phyloP scores from a whole-genome alignment of 2,329 filamentous ascomycete species.

The Ampelomyces quisqualis region DNA sequence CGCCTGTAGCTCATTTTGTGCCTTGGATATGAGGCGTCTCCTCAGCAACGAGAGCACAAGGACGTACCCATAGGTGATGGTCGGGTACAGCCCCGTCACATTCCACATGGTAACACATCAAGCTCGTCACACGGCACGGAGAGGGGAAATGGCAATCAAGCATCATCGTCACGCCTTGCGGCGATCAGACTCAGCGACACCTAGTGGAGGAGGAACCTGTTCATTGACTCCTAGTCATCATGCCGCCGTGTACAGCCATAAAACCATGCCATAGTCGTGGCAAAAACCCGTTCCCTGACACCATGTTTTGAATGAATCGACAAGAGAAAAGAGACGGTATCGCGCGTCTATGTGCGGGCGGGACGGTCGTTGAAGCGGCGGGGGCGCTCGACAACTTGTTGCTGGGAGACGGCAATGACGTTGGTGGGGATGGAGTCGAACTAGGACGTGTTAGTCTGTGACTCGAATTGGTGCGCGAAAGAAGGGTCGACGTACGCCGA shows the following conservation, averaged over 20 bases:
- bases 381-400: slow-evolving; percentile 81
- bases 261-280: slow-evolving; percentile 88
- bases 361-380: slow-evolving; percentile 72
- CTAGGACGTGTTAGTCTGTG: slow-evolving; percentile 48
- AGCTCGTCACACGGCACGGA: slow-evolving; percentile 15
- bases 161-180: slow-evolving; percentile 62
- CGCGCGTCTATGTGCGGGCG: slow-evolving; percentile 35
- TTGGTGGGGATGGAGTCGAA: slow-evolving; percentile 98
- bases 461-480: background rate
- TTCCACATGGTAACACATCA: too few relatives aligned
- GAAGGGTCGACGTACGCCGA: slow-evolving; percentile 74
- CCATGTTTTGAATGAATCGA: slow-evolving; percentile 40
- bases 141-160: slow-evolving; percentile 77
- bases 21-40: too few relatives aligned
- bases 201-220: slow-evolving; percentile 57
- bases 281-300: slow-evolving; percentile 95
- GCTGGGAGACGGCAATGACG: slow-evolving; percentile 85
- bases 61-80: too few relatives aligned
- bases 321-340: slow-evolving; percentile 53
- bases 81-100: too few relatives aligned
- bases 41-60: too few relatives aligned
- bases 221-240: slow-evolving; percentile 70
- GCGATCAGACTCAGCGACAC: slow-evolving; percentile 78
- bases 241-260: slow-evolving; percentile 61
- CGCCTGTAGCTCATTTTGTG: too few relatives aligned